Base-by-base conservation (phyloP, 2,329 filamentous ascomycete species). In the Alternaria brassicae region DNA sequence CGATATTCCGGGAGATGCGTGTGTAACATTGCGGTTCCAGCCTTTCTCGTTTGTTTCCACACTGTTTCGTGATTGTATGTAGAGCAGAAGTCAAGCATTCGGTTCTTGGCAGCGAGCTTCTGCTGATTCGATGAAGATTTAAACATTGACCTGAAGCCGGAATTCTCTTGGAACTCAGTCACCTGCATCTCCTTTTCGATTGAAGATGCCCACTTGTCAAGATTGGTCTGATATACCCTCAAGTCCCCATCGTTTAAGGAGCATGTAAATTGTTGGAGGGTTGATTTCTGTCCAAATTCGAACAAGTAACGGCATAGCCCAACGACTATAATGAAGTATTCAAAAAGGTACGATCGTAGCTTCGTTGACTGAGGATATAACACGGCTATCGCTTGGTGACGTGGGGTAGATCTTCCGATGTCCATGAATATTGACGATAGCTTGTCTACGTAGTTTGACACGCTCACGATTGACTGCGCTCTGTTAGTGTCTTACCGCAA, bases 291-390 rank as follows among this genome's bases (percentile, higher is more conserved):
- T 1, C 71, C 72, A 19, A 77, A 74, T 1, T 67, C 70, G 0
- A 80, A 60, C 0, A 80, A 23, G 0, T 72, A 56, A 34, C 76
- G 77, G 39, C 81, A 83, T 1, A 83, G 54, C 0, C 56, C 44
- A 12, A 82, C 78, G 0, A 81, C 68, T 0, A 79, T 62, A 13
- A 79, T 77, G 25, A 80, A 80, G 48, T 83, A 83, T 56, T 82
- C 79, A 3, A 60, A 69, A 4, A 81, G 53, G 23, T 75, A 45
- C 0, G 67, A 63, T 52, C 78, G 78, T 2, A 83, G 63, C 0
- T 45, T 52, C 9, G 71, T 76, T 0, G 80, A 83, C 17, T 60
- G 72, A 0, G 77, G 74, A 53, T 81, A 81, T 0, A 83, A 61
- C 2, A 77, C 37, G 0, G 74, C 75, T 65, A 82, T 62, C 36